Percentiles rank a stretch among this genome's conserved stretches.
These are phyloP conservation scores for Cubamyces sp. DNA, from an alignment of 768 basidiomycete genomes.

Conservation along the genomic window DNA sequence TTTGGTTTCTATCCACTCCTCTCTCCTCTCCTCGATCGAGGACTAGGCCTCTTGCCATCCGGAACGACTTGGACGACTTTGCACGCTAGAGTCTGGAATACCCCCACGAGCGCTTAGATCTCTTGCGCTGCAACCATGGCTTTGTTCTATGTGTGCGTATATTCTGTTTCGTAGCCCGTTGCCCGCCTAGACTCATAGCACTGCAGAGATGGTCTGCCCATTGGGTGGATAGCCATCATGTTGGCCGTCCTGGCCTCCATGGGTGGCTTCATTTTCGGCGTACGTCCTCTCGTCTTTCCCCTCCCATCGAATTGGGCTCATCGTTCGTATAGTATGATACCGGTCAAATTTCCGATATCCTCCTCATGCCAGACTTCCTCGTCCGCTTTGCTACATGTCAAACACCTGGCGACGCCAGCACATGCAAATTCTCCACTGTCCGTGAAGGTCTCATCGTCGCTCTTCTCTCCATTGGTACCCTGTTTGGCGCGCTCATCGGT, in stretches of 20 bases:
- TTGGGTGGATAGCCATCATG: constrained; percentile 65
- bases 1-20: not conserved
- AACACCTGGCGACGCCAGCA: constrained; percentile 41
- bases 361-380: constrained; percentile 72
- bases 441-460: constrained; percentile 70
- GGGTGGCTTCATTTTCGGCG: constrained; percentile 53
- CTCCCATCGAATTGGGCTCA: not conserved
- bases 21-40: constrained; percentile 3
- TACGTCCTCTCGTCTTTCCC: constrained; percentile 22
- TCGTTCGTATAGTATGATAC: constrained; percentile 56
- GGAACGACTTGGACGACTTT: constrained; percentile 6
- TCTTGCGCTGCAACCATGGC: constrained; percentile 29
- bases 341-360: constrained; percentile 78
- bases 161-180: not conserved
- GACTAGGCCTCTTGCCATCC: not conserved
- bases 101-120: constrained; percentile 1
- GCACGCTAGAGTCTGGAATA: not conserved
- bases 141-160: constrained; percentile 35
- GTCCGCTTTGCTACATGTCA: constrained; percentile 62
- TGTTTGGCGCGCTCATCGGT: constrained; percentile 63
- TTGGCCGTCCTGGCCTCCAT: constrained; percentile 70
- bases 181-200: not conserved
- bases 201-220: constrained; percentile 58
- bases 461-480: constrained; percentile 72
- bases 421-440: constrained; percentile 58